Percentiles rank a stretch among this genome's conserved stretches.
Conservation (phyloP, 257 asterid species). For the Solanum peruvianum region DNA sequence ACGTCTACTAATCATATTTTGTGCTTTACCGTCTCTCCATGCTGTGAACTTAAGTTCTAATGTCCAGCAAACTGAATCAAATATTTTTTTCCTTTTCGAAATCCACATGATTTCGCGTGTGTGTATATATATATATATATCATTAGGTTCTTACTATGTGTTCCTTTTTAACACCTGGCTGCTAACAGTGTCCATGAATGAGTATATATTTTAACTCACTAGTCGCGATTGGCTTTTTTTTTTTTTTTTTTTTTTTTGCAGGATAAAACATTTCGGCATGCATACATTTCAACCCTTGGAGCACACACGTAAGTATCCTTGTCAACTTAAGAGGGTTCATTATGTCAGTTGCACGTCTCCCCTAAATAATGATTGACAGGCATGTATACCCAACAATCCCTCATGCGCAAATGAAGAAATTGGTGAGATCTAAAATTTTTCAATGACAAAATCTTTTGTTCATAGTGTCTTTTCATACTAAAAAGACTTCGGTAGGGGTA, state of each 20-base stretch:
- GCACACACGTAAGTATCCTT: slow-evolving; percentile 76
- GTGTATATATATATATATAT: background rate
- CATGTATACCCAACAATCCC: background rate
- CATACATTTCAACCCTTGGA: slow-evolving; percentile 78
- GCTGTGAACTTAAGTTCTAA: background rate
- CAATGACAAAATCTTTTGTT: background rate
- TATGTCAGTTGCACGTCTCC: background rate
- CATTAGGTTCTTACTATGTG: background rate
- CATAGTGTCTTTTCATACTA: background rate
- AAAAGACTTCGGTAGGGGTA: background rate
- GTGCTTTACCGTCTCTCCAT: background rate
- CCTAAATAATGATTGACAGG: background rate
- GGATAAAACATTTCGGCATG: slow-evolving; percentile 97
- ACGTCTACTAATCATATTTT: background rate
- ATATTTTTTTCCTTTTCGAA: background rate
- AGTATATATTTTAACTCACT: background rate
- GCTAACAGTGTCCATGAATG: background rate
- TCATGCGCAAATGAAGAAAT: background rate
- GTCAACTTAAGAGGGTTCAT: background rate
- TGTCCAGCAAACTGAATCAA: background rate
- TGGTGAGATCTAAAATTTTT: background rate
- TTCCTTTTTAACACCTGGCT: background rate
- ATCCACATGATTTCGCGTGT: background rate
- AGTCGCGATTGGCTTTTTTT: background rate
- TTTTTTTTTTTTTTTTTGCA: slow-evolving; percentile 14